Conservation (phyloP, 2,329 filamentous ascomycete genomes). For the Leptosphaerulina australis region DNA sequence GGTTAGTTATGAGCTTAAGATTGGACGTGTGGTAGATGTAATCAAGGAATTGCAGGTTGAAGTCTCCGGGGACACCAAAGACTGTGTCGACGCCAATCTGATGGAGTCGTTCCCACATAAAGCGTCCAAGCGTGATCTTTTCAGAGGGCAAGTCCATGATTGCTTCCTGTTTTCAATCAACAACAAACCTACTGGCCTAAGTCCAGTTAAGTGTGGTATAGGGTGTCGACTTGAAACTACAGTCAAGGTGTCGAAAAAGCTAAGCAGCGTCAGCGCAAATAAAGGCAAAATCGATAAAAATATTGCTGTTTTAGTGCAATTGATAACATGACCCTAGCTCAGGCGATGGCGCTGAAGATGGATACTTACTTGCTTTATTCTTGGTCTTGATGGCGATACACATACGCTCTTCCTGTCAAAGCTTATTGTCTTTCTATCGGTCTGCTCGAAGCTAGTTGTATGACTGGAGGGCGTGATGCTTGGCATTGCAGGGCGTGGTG, state of each 20-base stretch:
- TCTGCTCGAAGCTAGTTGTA: too few species aligned
- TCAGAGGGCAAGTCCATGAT: conserved; percentile 18
- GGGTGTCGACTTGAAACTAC: too few species aligned
- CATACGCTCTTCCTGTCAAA: too few species aligned
- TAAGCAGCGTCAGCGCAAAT: too few species aligned
- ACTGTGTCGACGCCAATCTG: conserved; percentile 51
- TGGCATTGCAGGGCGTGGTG: conserved; percentile 7
- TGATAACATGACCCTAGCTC: background rate
- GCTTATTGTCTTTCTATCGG: too few species aligned
- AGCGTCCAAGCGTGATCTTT: conserved; percentile 51
- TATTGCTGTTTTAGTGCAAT: background rate
- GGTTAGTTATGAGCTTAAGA: conserved; percentile 58
- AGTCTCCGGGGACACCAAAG: conserved; percentile 55
- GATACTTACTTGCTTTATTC: too few species aligned
- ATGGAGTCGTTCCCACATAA: conserved; percentile 52
- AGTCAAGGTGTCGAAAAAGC: too few species aligned
- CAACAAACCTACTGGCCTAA: too few species aligned
- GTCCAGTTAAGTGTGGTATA: background rate
- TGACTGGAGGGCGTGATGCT: conserved; percentile 7
- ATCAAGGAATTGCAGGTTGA: conserved; percentile 55
- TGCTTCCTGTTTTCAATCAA: background rate
- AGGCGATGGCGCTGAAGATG: background rate
- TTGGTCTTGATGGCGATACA: too few species aligned
- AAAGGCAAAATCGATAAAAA: too few species aligned
- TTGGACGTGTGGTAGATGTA: conserved; percentile 50